These are phyloP conservation scores for Kuraishia ogatae DNA, from an alignment of 805 yeast genomes.

Conservation along the genomic window DNA sequence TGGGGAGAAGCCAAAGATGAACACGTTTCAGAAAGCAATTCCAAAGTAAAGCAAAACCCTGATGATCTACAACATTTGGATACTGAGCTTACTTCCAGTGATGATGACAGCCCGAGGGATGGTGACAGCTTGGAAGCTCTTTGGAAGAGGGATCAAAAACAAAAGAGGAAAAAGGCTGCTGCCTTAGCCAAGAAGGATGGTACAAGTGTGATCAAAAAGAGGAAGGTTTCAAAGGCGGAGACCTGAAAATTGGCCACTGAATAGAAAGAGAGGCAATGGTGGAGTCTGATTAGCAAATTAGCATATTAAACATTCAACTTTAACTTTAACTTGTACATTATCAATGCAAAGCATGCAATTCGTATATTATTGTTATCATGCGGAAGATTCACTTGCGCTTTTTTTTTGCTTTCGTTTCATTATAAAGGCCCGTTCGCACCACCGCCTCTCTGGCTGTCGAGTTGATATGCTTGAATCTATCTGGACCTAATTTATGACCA, in stretches of 20 bases:
- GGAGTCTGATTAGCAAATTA: not conserved
- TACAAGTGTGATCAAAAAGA: slow-evolving; percentile 5
- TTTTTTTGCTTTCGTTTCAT: slow-evolving; percentile 7
- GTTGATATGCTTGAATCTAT: slow-evolving; percentile 88
- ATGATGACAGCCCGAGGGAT: not conserved
- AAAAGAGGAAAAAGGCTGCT: slow-evolving; percentile 6
- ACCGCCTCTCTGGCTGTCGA: slow-evolving; percentile 82
- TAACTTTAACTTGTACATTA: not conserved
- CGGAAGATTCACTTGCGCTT: slow-evolving; percentile 14
- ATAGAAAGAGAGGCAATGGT: slow-evolving; percentile 2
- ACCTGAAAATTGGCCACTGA: not conserved
- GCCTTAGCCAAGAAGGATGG: slow-evolving; percentile 3
- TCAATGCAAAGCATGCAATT: not conserved
- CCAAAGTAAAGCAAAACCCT: not conserved
- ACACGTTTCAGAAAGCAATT: slow-evolving; percentile 3
- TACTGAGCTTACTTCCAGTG: not conserved
- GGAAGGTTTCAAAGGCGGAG: slow-evolving; percentile 9
- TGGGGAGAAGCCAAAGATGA: slow-evolving; percentile 18
- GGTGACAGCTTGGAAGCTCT: slow-evolving; percentile 2
- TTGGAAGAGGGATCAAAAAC: slow-evolving; percentile 4
- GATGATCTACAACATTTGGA: not conserved
- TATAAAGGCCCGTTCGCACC: slow-evolving; percentile 44
- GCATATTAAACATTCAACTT: not conserved
- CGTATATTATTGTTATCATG: not conserved
- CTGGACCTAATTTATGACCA: slow-evolving; percentile 88